Base-by-base conservation (phyloP, 306 rosid species). In the Carpinus fangiana region DNA sequence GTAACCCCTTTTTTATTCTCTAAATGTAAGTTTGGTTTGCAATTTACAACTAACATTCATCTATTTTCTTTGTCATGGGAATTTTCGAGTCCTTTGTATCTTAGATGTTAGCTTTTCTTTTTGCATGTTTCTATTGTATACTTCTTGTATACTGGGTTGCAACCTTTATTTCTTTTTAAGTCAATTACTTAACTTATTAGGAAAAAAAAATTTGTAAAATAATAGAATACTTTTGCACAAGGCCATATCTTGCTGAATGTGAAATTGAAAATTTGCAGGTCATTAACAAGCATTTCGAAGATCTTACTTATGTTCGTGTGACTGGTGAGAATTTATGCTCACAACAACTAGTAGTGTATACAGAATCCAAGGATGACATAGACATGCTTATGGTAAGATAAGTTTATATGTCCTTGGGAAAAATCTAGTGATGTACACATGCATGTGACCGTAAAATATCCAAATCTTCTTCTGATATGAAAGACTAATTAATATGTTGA, bases 341-440 rank as follows among this genome's bases (percentile, higher is more conserved):
- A 76, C 93, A 86, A 72, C 84, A 85, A 18, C 74, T 91, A 12
- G 88, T 95, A 26, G 90, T 95, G 60, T 89, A 86, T 59, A 85
- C 90, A 70, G 96, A 91, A 81, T 90, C 93, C 7, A 78, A 81
- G 81, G 92, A 90, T 20, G 99, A 93, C 77, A 82, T 81, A 65
- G 86, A 89, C 81, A 79, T 81, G 66, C 92, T 93, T 84, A 77
- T 89, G 97, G 99, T 95, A 80, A 81, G 84, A 76, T 50, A 31
- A 65, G 4, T 56, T 8, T 68, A 59, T 55, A n/a, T 66, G 67
- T 38, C 55, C 64, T 56, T 14, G 52, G 17, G 61, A 36, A 72
- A 52, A 56, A 79, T 31, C 4, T 61, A 23, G 3, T 70, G 12
- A 36, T 60, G 72, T 8, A 46, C 13, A 7, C 11, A 47, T 38